These are phyloP conservation scores for Rhizopus sp. DNA, from an alignment of 371 early-diverging fungal genomes.

Conservation along the genomic window DNA sequence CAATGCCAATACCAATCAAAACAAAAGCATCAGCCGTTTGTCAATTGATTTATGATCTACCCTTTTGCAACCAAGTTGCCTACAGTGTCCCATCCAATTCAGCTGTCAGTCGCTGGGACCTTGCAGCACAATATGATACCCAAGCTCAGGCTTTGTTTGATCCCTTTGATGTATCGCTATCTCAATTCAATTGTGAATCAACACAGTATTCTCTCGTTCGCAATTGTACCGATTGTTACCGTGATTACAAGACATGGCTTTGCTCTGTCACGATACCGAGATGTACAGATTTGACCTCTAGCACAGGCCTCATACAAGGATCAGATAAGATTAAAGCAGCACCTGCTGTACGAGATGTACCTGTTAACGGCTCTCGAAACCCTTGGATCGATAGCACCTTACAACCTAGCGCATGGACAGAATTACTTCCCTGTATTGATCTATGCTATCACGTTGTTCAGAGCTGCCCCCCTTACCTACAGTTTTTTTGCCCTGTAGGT, in stretches of 20 bases:
- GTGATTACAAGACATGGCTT: constrained; percentile 67
- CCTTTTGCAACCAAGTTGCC: constrained; percentile 62
- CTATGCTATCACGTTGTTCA: constrained; percentile 67
- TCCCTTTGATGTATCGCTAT: constrained; percentile 54
- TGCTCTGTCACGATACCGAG: constrained; percentile 67
- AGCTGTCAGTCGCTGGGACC: constrained; percentile 17
- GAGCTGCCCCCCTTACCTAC: constrained; percentile 65
- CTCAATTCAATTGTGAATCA: constrained; percentile 60
- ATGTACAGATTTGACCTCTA: constrained; percentile 47
- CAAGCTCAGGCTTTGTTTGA: constrained; percentile 44
- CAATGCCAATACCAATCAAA: constrained; percentile 28
- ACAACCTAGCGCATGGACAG: constrained; percentile 53
- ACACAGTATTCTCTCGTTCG: constrained; percentile 65
- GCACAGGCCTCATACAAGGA: constrained; percentile 15
- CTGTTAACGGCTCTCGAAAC: constrained; percentile 42
- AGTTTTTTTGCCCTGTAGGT: constrained; percentile 60
- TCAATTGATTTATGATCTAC: constrained; percentile 54
- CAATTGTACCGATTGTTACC: constrained; percentile 61
- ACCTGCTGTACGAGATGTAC: constrained; percentile 32
- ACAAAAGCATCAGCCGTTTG: constrained; percentile 54
- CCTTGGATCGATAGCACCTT: constrained; percentile 44
- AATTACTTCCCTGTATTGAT: constrained; percentile 65
- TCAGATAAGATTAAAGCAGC: constrained; percentile 24
- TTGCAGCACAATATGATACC: constrained; percentile 48
- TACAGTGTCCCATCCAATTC: constrained; percentile 55